A percentile compares a stretch with the other conserved stretches of the same genome.
Conservation (phyloP, 2,329 filamentous ascomycete species). For the Penicillium psychrosexuale region DNA sequence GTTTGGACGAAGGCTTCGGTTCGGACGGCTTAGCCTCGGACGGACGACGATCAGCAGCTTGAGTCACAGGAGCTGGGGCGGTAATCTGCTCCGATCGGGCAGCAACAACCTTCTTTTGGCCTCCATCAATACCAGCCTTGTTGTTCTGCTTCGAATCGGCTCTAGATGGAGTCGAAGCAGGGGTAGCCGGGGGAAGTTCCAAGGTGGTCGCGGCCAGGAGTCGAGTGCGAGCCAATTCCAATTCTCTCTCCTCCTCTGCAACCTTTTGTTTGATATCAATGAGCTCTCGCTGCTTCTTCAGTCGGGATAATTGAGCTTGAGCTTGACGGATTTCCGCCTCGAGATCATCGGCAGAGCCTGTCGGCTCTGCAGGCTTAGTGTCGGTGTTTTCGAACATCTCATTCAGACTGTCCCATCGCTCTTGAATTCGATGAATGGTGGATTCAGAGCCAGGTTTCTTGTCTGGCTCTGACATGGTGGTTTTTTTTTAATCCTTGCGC, state of each 20-base stretch:
- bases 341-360: conserved; percentile 1
- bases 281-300: conserved; percentile 10
- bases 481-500: conserved; percentile 3
- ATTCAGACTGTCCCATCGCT: conserved; percentile 5
- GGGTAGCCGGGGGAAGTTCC: background rate
- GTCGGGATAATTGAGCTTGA: conserved; percentile 3
- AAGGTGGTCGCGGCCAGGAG: background rate
- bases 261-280: conserved; percentile 11
- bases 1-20: background rate
- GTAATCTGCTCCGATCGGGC: conserved; percentile 1
- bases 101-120: background rate
- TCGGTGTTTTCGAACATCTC: conserved; percentile 1
- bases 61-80: background rate
- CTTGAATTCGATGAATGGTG: background rate
- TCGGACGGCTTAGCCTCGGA: background rate
- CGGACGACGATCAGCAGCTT: background rate
- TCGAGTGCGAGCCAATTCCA: conserved; percentile 4
- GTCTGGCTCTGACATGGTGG: conserved; percentile 2
- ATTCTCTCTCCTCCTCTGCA: conserved; percentile 2
- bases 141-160: background rate
- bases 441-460: background rate
- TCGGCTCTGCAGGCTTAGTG: background rate
- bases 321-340: conserved; percentile 7
- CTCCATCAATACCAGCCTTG: background rate
- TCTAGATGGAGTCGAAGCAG: background rate